Base-by-base conservation (phyloP, 371 early-diverging fungal genomes). In the Mucor plumbeus region DNA sequence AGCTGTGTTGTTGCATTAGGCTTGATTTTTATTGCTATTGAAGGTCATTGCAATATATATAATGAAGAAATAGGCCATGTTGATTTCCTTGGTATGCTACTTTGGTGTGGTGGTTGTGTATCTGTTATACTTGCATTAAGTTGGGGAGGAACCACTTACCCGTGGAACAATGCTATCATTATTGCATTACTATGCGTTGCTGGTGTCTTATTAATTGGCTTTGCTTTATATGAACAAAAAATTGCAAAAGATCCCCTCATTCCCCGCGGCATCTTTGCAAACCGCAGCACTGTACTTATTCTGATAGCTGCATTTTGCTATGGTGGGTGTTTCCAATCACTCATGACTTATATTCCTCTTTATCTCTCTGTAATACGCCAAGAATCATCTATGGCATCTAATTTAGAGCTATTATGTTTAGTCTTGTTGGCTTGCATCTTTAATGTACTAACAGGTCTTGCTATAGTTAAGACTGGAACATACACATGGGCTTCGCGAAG, bases 271-370 rank as follows among this genome's bases (percentile, higher is more conserved):
- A 71, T 89, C 21, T 83, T 89, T 57, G 38, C 59, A 7, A 75
- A 80, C 44, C 86, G 88, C 64, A 89, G 81, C 44, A 71, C 82
- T 1, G 64, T 82, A 4, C 63, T 84, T n/a, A 75, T 81, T 34
- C 60, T 80, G 19, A 35, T 74, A 8, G 67, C 76, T 15, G 78
- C 74, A 3, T 80, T 78, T 59, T 64, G 70, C 31, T 80, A 80
- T 34, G 81, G 81, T 19, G 81, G 81, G 5, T 78, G 76, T 19
- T 80, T 80, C 63, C 81, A 80, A 47, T 78, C 78, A 0, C 50
- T 80, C 15, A 80, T 80, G 81, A 80, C 81, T 17, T 78, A 76
- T 50, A 64, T 78, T 1, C 81, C 81, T 11, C 65, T 80, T 3
- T 80, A 80, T 54, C 66, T 80, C 0, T 74, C 78, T 9, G 78